A percentile compares a stretch with the other conserved stretches of the same genome.
Evolutionary conservation across 306 rosid species (phyloP).

Genomic region (Castanea mollissima): DNA sequence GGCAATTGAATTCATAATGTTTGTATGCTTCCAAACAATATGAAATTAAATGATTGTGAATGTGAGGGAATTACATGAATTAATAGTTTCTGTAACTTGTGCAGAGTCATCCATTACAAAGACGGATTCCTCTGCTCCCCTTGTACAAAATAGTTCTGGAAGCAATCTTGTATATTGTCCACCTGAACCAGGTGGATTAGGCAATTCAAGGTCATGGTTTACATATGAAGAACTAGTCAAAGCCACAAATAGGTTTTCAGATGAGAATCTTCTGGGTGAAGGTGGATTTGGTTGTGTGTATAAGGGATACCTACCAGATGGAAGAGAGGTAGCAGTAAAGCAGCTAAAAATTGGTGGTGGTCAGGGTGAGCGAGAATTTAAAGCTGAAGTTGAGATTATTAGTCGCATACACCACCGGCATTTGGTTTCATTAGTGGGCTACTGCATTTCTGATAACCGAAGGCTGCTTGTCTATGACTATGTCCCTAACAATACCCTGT

Average conservation of each 20-base stretch:
- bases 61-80: conserved; percentile 12
- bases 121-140: conserved; percentile 67
- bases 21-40: background rate
- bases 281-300: conserved; percentile 94
- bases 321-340: conserved; percentile 86
- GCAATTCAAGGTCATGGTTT: conserved; percentile 84
- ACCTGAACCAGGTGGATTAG: conserved; percentile 55
- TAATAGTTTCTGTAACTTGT: conserved; percentile 30
- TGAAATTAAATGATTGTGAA: background rate
- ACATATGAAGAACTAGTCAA: conserved; percentile 70
- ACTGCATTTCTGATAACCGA: conserved; percentile 66
- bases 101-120: conserved; percentile 74
- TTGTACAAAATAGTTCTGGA: conserved; percentile 50
- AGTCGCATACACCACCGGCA: conserved; percentile 95
- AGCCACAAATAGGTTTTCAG: conserved; percentile 77
- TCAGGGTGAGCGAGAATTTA: conserved; percentile 90
- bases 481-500: conserved; percentile 71
- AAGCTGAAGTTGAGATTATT: conserved; percentile 87
- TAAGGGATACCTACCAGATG: conserved; percentile 83
- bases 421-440: conserved; percentile 89
- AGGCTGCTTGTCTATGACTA: conserved; percentile 91
- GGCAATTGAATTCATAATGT: background rate
- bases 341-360: conserved; percentile 80
- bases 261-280: conserved; percentile 77
- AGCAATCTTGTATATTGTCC: conserved; percentile 55